Percentiles rank a stretch among this genome's conserved stretches.
These are phyloP conservation scores for Vicia villosa DNA, from an alignment of 306 rosid genomes.

Conservation along the genomic window DNA sequence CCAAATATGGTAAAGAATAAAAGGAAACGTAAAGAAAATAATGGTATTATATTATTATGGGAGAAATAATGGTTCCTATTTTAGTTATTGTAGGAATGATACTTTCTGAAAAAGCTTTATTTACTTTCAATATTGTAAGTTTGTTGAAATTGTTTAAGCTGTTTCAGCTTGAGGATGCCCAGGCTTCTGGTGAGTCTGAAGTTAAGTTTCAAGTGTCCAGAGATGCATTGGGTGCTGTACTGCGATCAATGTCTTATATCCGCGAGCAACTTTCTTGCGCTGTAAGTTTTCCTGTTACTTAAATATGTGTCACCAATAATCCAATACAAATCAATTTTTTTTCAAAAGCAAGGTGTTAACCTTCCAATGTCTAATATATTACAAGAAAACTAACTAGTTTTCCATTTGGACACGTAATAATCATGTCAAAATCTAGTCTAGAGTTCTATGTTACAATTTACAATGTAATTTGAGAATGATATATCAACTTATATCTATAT, in stretches of 20 bases:
- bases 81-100: slow-evolving; percentile 9
- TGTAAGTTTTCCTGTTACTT: slow-evolving; percentile 55
- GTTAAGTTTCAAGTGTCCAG: slow-evolving; percentile 91
- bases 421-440: slow-evolving; percentile 9
- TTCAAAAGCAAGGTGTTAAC: too few species aligned
- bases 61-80: neutral
- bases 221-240: slow-evolving; percentile 92
- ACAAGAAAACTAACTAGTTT: neutral
- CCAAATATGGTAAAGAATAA: neutral
- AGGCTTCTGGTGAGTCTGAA: slow-evolving; percentile 81
- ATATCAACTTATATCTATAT: neutral
- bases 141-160: slow-evolving; percentile 33
- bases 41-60: neutral
- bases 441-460: slow-evolving; percentile 19
- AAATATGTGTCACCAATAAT: slow-evolving; percentile 19
- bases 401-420: slow-evolving; percentile 1
- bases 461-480: slow-evolving; percentile 21
- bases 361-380: too few species aligned
- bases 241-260: slow-evolving; percentile 93
- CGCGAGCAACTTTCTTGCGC: slow-evolving; percentile 86
- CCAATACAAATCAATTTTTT: neutral
- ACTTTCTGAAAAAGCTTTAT: slow-evolving; percentile 18
- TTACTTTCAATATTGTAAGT: slow-evolving; percentile 8
- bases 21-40: neutral
- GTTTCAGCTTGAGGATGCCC: slow-evolving; percentile 81